Evolutionary conservation across 2,329 filamentous ascomycete genomes (phyloP).

Genomic region (Botrytis porri): DNA sequence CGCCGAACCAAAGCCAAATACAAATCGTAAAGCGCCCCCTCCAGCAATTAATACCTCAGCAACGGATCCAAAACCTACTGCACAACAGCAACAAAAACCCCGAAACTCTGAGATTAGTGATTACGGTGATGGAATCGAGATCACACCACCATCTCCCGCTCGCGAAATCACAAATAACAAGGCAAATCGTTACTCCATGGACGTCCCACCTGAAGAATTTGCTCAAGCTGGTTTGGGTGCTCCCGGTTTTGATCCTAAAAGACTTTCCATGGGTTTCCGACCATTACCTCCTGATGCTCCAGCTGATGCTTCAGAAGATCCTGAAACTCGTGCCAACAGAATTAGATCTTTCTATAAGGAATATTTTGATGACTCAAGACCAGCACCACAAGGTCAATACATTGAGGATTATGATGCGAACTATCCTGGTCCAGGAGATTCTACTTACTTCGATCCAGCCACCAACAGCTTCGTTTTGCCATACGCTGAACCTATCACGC

Average conservation of each 20-base stretch:
- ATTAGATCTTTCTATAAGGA: constrained; percentile 99
- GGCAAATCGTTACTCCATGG: constrained; percentile 39
- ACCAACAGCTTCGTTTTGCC: constrained; percentile 64
- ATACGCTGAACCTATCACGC: constrained; percentile 79
- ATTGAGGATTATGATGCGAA: constrained; percentile 74
- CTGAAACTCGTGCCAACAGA: constrained; percentile 89
- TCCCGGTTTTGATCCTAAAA: constrained; percentile 53
- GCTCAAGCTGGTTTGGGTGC: constrained; percentile 49
- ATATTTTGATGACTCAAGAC: constrained; percentile 86
- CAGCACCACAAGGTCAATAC: constrained; percentile 48
- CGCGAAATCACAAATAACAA: constrained; percentile 29
- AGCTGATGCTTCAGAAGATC: constrained; percentile 75
- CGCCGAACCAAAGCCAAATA: constrained; percentile 14
- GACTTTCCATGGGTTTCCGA: constrained; percentile 70
- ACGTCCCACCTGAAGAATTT: constrained; percentile 39
- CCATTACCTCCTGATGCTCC: constrained; percentile 80
- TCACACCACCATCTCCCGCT: constrained; percentile 43
- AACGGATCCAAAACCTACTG: constrained; percentile 38
- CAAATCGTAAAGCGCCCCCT: constrained; percentile 19
- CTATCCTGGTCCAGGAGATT: constrained; percentile 59
- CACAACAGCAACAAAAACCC: constrained; percentile 39
- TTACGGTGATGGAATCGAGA: constrained; percentile 53
- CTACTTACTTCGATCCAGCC: constrained; percentile 39
- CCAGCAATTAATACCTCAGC: constrained; percentile 34
- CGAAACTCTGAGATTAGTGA: constrained; percentile 49